Evolutionary conservation across 2,329 filamentous ascomycete genomes (phyloP), one percentile per base, ranked within the genome.

Genomic region (Aspergillus terreus): DNA sequence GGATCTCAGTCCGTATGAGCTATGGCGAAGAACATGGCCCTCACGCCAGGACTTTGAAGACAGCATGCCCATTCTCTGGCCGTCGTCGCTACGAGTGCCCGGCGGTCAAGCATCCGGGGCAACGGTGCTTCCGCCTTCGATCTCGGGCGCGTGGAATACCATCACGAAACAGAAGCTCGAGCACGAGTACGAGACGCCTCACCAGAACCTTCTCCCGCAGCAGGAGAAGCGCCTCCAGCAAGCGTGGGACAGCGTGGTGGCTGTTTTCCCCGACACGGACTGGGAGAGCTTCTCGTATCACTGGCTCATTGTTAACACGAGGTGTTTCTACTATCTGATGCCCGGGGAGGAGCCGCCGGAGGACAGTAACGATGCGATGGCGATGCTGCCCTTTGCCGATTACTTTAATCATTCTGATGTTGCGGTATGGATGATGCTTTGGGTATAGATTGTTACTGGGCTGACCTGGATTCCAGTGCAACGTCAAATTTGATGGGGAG

Each of bases 21-120:
- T 75, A 15, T 92, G 88, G 87, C 77, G 80, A 62, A 79, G 79
- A 49, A 81, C 88, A 12, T 85, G 90, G 73, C 90, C 90, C 0
- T 79, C 78, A 0, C 69, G 71, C 1, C 68, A 74, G 6, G 85
- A 89, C 58, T 81, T 95, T 53, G 62, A 75, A 58, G 66, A 71
- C 2, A 79, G 75, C 33, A 77, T 86, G 72, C 83, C 83, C 0
- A 64, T 86, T 2, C 70, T 80, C 50, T 85, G 82, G 79, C 65
- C 75, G 3, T 50, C 64, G 11, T 55, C 64, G 0, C 58, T 81
- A 0, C 75, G 63, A 71, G 58, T 59, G 60, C n/a, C 44, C 30
- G 61, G 64, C 9, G 61, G 27, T 68, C n/a, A 62, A 61, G 14
- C 35, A 15, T 5, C 14, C 5, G 35, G 35, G 14, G 35, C 14